Evolutionary conservation across 257 asterid species (phyloP), one percentile per base, ranked within the genome.

Genomic region (Cynanchum wilfordii): DNA sequence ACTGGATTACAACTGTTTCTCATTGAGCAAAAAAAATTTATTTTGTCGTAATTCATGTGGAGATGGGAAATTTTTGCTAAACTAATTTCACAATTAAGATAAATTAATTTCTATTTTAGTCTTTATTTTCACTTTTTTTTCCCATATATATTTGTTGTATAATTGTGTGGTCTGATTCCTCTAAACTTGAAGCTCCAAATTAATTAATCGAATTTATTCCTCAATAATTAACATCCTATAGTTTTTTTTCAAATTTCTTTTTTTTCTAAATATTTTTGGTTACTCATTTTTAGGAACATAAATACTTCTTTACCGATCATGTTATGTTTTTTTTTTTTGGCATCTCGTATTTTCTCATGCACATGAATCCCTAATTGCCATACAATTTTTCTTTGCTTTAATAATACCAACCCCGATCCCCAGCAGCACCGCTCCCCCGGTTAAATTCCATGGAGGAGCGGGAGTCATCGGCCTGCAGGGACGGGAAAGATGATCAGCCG

Each of bases 401-500:
- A 30, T 27, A 29, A 30, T 60, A 1, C 72, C 60, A 50, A 69
- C 75, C 16, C 22, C 69, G 42, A 71, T 15, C 20, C 54, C 50
- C 49, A 54, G 66, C 25, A 16, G 71, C 69, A 73, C 88, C 92
- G 87, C 92, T 85, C 92, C 90, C 66, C 87, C 47, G 47, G 52
- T 71, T 69, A 54, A 54, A 42, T 70, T 64, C 72, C 68, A 91
- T 88, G 97, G 96, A 83, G 90, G 95, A 82, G 92, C 87, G 88
- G 95, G 79, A 33, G 11, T 84, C 82, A 8, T 72, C 81, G 58
- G 65, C 70, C 71, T 42, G 47, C 47, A 70, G 57, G 42, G 69
- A 75, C 45, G 24, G 58, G 29, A 58, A 73, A 64, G 29, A 68
- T 78, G 66, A 57, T 33, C 38, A 33, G 62, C 77, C 69, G 3